Percentiles rank a stretch among this genome's conserved stretches.
phyloP scores from a whole-genome alignment of 352 stramenopile genomes.

The Phytophthora citricola region DNA sequence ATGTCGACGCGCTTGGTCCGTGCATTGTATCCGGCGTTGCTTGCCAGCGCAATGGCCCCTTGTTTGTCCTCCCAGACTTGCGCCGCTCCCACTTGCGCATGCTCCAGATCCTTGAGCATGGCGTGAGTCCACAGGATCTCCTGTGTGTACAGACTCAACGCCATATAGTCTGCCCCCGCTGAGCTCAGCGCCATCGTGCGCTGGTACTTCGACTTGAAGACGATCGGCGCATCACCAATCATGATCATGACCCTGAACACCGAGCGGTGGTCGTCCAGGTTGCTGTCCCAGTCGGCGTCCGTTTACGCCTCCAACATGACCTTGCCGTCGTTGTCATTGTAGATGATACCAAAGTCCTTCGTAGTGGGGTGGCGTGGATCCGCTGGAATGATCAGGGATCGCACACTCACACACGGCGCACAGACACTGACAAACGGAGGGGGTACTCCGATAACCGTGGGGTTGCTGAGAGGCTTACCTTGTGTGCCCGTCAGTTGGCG shows the following conservation, averaged over 20 bases:
- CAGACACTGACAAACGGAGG: too few species aligned
- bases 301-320: neutral
- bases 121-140: neutral
- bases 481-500: too few species aligned
- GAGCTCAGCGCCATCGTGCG: neutral
- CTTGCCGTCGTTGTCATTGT: neutral
- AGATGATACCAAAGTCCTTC: neutral
- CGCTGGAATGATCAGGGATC: too few species aligned
- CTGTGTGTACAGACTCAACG: neutral
- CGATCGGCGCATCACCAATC: neutral
- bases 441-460: too few species aligned
- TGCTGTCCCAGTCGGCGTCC: neutral
- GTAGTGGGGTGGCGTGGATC: neutral
- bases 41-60: conserved; percentile 10
- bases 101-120: neutral
- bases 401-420: too few species aligned
- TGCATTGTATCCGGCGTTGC: conserved; percentile 4
- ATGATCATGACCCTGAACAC: neutral
- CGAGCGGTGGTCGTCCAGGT: neutral
- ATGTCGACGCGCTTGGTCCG: conserved; percentile 5
- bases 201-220: conserved; percentile 9
- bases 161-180: conserved; percentile 7
- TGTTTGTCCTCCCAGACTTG: conserved; percentile 4
- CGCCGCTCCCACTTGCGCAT: conserved; percentile 6
- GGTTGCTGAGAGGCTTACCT: too few species aligned